Percentiles rank a stretch among this genome's conserved stretches.
Conservation (phyloP, 2,329 filamentous ascomycete genomes). For the Cladosporium sphaerospermum region DNA sequence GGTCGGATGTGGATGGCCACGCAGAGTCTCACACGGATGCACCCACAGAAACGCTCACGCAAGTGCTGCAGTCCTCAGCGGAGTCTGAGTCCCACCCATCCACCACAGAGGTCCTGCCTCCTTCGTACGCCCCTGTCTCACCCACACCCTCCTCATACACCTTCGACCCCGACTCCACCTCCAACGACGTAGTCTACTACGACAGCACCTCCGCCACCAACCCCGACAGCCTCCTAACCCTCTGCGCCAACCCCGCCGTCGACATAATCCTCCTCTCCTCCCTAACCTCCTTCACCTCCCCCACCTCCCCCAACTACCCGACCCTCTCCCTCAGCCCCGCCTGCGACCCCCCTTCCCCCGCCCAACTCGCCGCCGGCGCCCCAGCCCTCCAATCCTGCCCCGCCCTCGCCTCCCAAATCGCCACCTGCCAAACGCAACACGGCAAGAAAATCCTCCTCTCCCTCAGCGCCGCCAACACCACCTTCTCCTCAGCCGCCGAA, state of each 20-base stretch:
- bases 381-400: slow-evolving; percentile 37
- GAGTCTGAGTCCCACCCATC: not conserved
- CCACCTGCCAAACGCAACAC: slow-evolving; percentile 34
- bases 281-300: slow-evolving; percentile 43
- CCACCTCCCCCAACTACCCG: slow-evolving; percentile 36
- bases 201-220: slow-evolving; percentile 48
- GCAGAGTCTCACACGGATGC: no score
- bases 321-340: slow-evolving; percentile 30
- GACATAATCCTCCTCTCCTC: slow-evolving; percentile 54
- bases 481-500: slow-evolving; percentile 24
- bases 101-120: not conserved
- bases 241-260: slow-evolving; percentile 46
- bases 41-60: no score
- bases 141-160: slow-evolving; percentile 13
- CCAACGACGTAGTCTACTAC: slow-evolving; percentile 51
- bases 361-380: slow-evolving; percentile 28
- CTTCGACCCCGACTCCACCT: slow-evolving; percentile 37
- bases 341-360: slow-evolving; percentile 24
- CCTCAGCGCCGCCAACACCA: slow-evolving; percentile 31
- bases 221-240: slow-evolving; percentile 38
- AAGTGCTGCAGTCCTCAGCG: no score
- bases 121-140: no score
- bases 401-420: slow-evolving; percentile 35
- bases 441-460: slow-evolving; percentile 43
- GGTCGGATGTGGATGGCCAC: no score